These are phyloP conservation scores for Eucalyptus globulus DNA, from an alignment of 345 rosid genomes.

Conservation along the genomic window DNA sequence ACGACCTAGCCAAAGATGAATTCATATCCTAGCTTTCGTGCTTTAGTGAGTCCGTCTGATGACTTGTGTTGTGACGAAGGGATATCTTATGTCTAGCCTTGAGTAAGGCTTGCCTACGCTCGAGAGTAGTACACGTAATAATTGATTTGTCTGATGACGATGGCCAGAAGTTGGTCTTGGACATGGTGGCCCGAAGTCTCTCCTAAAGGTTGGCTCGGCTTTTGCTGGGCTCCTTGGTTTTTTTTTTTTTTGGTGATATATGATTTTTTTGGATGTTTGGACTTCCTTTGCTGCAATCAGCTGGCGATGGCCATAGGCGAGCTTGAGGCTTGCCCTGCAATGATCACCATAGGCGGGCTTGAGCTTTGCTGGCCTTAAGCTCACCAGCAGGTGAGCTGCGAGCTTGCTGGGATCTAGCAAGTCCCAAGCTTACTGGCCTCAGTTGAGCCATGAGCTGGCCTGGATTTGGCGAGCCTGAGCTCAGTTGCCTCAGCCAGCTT, in stretches of 20 bases:
- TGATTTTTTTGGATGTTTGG: too few relatives aligned
- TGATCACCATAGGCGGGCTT: too few relatives aligned
- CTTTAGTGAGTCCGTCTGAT: neutral
- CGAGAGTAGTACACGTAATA: neutral
- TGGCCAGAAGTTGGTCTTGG: neutral
- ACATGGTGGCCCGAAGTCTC: neutral
- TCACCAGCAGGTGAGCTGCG: too few relatives aligned
- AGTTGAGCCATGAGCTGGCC: fast-evolving
- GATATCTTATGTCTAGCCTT: neutral
- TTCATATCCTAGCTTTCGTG: neutral
- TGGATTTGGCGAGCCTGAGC: too few relatives aligned
- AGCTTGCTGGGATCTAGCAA: too few relatives aligned
- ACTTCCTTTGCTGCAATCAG: too few relatives aligned
- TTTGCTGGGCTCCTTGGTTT: neutral
- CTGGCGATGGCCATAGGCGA: too few relatives aligned
- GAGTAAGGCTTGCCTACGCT: neutral
- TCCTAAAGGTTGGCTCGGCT: neutral
- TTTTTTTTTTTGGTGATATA: neutral
- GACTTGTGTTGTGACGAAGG: neutral
- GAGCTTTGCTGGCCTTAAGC: too few relatives aligned
- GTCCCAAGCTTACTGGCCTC: too few relatives aligned
- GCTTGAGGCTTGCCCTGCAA: too few relatives aligned
- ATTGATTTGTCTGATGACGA: neutral
- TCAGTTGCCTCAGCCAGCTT: too few relatives aligned
- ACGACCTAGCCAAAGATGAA: neutral